These are phyloP conservation scores for Phycomyces nitens DNA, from an alignment of 192 early-diverging fungal genomes.

Conservation along the genomic window DNA sequence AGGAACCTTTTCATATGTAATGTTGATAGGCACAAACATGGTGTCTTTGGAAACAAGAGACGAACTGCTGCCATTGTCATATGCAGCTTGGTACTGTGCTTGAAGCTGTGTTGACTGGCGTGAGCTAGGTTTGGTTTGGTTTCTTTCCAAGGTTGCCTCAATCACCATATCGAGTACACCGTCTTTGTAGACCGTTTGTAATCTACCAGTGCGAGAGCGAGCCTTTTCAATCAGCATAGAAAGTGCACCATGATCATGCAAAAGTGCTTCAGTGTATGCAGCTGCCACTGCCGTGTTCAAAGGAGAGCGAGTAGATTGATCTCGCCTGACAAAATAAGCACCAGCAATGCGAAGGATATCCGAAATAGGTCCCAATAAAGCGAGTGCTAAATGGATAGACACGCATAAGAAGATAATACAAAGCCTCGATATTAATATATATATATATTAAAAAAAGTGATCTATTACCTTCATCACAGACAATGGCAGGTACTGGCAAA, in stretches of 20 bases:
- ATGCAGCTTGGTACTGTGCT: background rate
- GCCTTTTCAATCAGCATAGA: conserved; percentile 33
- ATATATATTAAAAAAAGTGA: no score
- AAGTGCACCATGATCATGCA: conserved; percentile 33
- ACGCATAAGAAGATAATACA: no score
- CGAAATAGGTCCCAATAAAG: conserved; percentile 32
- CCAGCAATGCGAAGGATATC: conserved; percentile 36
- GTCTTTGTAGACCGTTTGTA: conserved; percentile 28
- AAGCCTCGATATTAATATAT: no score
- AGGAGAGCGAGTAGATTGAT: conserved; percentile 26
- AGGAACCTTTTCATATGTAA: conserved; percentile 35
- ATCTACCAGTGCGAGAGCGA: conserved; percentile 34
- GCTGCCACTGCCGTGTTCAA: conserved; percentile 29
- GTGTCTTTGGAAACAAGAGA: background rate
- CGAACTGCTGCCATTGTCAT: background rate
- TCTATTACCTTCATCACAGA: conserved; percentile 35
- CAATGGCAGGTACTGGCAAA: conserved; percentile 35
- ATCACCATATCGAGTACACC: conserved; percentile 34
- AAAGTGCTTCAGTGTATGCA: conserved; percentile 31
- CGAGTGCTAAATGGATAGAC: conserved; percentile 22
- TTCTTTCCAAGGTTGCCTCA: conserved; percentile 29
- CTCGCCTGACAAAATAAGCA: conserved; percentile 31
- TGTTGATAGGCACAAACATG: conserved; percentile 33
- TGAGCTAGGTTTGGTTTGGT: conserved; percentile 10
- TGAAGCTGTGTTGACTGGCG: conserved; percentile 1